A percentile compares a stretch with the other conserved stretches of the same genome.
Conservation (phyloP, 345 rosid genomes). For the Erysimum cheiranthoides region DNA sequence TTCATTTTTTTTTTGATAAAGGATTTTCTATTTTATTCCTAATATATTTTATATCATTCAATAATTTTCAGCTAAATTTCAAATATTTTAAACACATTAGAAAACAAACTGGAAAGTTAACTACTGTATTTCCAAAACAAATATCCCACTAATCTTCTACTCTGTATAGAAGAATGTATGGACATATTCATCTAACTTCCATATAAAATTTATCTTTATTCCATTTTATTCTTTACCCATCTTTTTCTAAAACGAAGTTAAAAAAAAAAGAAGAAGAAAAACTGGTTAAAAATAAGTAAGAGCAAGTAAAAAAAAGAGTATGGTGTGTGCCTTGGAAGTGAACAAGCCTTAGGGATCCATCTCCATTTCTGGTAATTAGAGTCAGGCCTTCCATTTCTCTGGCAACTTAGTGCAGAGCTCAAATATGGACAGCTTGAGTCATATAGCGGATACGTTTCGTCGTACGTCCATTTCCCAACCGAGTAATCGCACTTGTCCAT, state of each 20-base stretch:
- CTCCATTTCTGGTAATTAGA: conserved; percentile 89
- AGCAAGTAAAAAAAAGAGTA: background rate
- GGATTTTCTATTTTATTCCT: background rate
- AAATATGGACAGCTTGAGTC: conserved; percentile 84
- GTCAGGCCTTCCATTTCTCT: conserved; percentile 91
- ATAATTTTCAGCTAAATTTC: background rate
- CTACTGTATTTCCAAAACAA: too few species aligned
- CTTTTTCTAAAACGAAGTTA: background rate
- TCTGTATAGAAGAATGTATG: too few species aligned
- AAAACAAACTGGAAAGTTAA: too few species aligned
- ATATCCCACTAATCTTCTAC: too few species aligned
- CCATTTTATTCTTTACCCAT: background rate
- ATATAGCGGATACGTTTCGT: conserved; percentile 79
- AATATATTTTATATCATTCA: background rate
- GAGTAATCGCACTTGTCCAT: conserved; percentile 62
- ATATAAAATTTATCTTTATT: background rate
- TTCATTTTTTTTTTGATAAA: background rate
- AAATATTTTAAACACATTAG: background rate
- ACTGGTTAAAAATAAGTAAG: background rate
- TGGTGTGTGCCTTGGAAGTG: conserved; percentile 70
- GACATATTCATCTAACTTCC: background rate
- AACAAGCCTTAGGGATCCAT: conserved; percentile 82
- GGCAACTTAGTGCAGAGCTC: conserved; percentile 77
- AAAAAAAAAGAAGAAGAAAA: background rate
- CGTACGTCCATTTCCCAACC: conserved; percentile 81